Evolutionary conservation across 2,329 filamentous ascomycete genomes (phyloP), one percentile per base, ranked within the genome.

Genomic region (Teratosphaeria pseudoeucalypti): DNA sequence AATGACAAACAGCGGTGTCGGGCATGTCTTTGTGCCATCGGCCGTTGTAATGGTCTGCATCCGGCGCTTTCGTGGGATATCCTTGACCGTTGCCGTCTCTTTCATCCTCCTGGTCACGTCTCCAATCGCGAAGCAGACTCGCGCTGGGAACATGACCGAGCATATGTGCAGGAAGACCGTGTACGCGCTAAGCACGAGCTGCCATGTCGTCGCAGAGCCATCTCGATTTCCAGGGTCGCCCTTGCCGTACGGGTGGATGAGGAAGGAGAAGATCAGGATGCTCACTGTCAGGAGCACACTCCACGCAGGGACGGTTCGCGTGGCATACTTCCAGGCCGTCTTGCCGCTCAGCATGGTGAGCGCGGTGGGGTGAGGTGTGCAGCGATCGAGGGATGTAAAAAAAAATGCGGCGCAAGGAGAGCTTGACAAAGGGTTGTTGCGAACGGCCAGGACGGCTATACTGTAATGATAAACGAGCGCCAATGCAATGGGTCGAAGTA

Each of bases 101-200:
- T 66, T 67, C 54, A 69, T 67, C 14, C 62, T 60, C 58, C 63
- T 63, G 32, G 82, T 83, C 58, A 86, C 77, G 66, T 80, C 79
- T 76, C 80, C 81, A 56, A 86, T 78, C 16, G 83, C 80, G 76
- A 79, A 86, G 72, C 80, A 83, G 27, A 84, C 82, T 61, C 85
- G 81, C 6, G 85, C 67, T 26, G 85, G 83, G 65, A 89, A 88
- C 34, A 79, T 71, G 63, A 83, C 81, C 66, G 87, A 84, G 58
- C 87, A 75, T 58, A 84, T 60, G 70, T 89, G 86, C 59, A 88
- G 81, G 37, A 86, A 70, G 19, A 88, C 75, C 57, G 81, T 84
- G 72, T 88, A 89, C 67, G 83, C 60, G 57, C 64, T 66, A 58
- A 70, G 66, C 52, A 68, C 61, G 52, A 68, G 62, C 60, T 71